Evolutionary conservation across 257 asterid genomes (phyloP), one percentile per base, ranked within the genome.

Genomic region (Solanum rostratum): DNA sequence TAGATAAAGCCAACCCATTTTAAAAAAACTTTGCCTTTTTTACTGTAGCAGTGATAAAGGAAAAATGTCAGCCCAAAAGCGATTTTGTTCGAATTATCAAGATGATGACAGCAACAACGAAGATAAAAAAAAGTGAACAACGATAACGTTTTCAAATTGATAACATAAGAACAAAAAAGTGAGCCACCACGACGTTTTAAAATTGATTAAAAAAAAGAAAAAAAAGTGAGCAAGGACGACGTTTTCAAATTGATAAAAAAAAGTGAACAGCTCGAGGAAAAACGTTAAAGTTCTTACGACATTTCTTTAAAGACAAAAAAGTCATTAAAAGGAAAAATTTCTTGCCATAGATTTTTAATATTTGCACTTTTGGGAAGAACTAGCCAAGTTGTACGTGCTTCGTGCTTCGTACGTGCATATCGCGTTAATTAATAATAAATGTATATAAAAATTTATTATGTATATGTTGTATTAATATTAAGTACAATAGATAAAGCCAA

Each of bases 11-110:
- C 30, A 70, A 70, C 53, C 11, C 52, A 39, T 39, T 39, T 29
- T 19, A 13, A 16, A 33, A 14, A 20, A 6, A 11, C 10, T 43
- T 41, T 49, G 6, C 80, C 33, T 71, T 71, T 70, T 4, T 33
- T 20, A 41, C 80, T 71, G 19, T 70, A 73, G 63, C 39, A 62
- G 86, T 74, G 60, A 24, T 18, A n/a, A 46, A 37, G 11, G 13
- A 15, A 79, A 84, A 83, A 88, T 89, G 89, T 84, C 91, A 49
- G 86, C 86, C 14, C 86, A 83, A 15, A 89, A 79, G 60, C 86
- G 89, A 8, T 52, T 68, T 49, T 49, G 84, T 7, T 84, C 90
- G 45, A 85, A 79, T 84, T 84, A 39, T 62, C 87, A 79, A 12
- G 81, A 63, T 73, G 84, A 78, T 30, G 22, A 18, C 30, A 30